A percentile compares a stretch with the other conserved stretches of the same genome.
Conservation (phyloP, 2,329 filamentous ascomycete genomes). For the Cladosporium sp. region DNA sequence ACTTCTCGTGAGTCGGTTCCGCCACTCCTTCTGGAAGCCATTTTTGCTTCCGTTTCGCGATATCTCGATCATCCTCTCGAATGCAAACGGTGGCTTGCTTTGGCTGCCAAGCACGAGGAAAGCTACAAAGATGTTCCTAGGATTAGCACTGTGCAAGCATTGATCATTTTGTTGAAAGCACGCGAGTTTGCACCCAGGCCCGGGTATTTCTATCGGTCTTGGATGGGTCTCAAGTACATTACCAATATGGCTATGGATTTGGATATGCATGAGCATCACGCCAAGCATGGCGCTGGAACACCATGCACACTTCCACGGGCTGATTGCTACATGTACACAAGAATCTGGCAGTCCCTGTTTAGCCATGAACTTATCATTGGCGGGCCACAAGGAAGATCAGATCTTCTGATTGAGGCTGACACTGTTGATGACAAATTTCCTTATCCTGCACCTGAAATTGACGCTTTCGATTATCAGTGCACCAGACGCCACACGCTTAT, state of each 20-base stretch:
- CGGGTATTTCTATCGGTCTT: slow-evolving; percentile 94
- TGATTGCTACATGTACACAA: slow-evolving; percentile 79
- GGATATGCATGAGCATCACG: slow-evolving; percentile 80
- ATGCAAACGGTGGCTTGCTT: slow-evolving; percentile 86
- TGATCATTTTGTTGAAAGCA: slow-evolving; percentile 84
- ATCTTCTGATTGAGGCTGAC: slow-evolving; percentile 70
- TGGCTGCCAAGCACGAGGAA: slow-evolving; percentile 84
- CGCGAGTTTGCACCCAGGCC: slow-evolving; percentile 87
- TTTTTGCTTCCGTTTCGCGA: slow-evolving; percentile 84
- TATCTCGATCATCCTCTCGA: slow-evolving; percentile 78
- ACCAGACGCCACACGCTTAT: slow-evolving; percentile 83
- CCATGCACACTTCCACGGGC: slow-evolving; percentile 64
- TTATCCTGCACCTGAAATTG: slow-evolving; percentile 59
- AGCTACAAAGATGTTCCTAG: slow-evolving; percentile 90
- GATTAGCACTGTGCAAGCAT: slow-evolving; percentile 84
- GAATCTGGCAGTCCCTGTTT: slow-evolving; percentile 87
- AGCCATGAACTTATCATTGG: slow-evolving; percentile 89
- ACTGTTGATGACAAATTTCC: slow-evolving; percentile 71
- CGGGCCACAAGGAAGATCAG: slow-evolving; percentile 75
- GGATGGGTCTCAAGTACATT: slow-evolving; percentile 91
- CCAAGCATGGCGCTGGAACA: slow-evolving; percentile 65
- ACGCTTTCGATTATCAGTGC: slow-evolving; percentile 71
- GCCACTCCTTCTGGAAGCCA: slow-evolving; percentile 79
- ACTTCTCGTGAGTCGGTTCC: slow-evolving; percentile 79
- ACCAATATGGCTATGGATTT: slow-evolving; percentile 92